A percentile compares a stretch with the other conserved stretches of the same genome.
These are phyloP conservation scores for Moniliophthora roreri DNA, from an alignment of 1,284 basidiomycete genomes.

Conservation along the genomic window DNA sequence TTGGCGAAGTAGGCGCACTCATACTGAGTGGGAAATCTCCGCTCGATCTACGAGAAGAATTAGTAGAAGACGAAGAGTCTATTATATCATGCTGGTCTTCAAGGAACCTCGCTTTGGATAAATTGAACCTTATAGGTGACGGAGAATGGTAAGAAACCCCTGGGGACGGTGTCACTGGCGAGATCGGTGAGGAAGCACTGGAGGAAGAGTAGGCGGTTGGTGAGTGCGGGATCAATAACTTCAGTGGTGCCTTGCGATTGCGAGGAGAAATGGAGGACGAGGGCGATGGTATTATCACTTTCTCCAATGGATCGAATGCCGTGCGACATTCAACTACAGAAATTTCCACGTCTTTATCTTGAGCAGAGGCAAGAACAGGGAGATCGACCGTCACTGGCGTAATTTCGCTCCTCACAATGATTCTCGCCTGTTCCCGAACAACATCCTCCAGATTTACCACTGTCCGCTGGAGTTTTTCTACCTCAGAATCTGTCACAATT, in stretches of 20 bases:
- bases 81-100: not conserved
- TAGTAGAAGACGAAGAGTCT: not conserved
- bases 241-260: constrained; percentile 3
- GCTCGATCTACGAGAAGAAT: constrained; percentile 3
- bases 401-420: not conserved
- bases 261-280: constrained; percentile 1
- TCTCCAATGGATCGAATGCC: not conserved
- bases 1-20: not conserved
- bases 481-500: constrained; percentile 30
- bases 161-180: constrained; percentile 8
- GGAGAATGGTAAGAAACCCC: constrained; percentile 1
- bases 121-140: not conserved
- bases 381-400: not conserved
- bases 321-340: not conserved
- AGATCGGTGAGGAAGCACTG: constrained; percentile 13
- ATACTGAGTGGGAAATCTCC: not conserved
- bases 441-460: constrained; percentile 45
- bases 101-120: not conserved
- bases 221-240: constrained; percentile 10
- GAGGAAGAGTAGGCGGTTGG: constrained; percentile 7
- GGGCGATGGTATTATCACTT: not conserved
- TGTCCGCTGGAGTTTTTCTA: constrained; percentile 44
- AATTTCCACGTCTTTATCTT: not conserved
- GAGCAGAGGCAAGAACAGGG: not conserved
- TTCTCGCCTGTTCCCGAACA: not conserved